Evolutionary conservation across 495 filamentous ascomycete genomes (phyloP).

Genomic region (Daldinia bambusicola): DNA sequence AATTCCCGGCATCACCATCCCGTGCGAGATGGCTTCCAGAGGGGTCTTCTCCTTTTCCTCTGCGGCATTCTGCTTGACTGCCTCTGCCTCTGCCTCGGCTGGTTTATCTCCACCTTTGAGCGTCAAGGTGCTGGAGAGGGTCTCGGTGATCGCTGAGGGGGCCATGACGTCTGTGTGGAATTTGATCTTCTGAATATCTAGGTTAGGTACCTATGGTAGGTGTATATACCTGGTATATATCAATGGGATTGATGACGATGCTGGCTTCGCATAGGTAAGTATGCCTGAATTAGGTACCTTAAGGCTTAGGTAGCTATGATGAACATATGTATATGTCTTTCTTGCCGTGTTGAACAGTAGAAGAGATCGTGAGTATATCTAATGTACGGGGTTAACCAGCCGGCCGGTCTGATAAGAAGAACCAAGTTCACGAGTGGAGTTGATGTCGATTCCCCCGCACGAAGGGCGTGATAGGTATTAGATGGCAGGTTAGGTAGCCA

Average conservation of each 20-base stretch:
- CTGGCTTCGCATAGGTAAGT: background rate
- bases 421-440: background rate
- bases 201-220: background rate
- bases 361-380: background rate
- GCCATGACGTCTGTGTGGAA: constrained; percentile 37
- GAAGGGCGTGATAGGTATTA: constrained; percentile 17
- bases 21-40: constrained; percentile 46
- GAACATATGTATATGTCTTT: background rate
- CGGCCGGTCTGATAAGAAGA: background rate
- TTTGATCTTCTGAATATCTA: background rate
- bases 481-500: no score
- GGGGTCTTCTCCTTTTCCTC: constrained; percentile 38
- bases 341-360: background rate
- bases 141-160: constrained; percentile 44
- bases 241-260: background rate
- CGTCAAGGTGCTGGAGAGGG: constrained; percentile 17
- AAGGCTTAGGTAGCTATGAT: background rate
- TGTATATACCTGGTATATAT: background rate
- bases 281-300: background rate
- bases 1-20: constrained; percentile 53
- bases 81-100: background rate
- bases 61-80: background rate
- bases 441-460: constrained; percentile 17
- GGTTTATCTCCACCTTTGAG: constrained; percentile 26
- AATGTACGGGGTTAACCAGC: background rate